These are phyloP conservation scores for Hypoxylon sp. DNA, from an alignment of 2,329 filamentous ascomycete genomes.

Conservation along the genomic window DNA sequence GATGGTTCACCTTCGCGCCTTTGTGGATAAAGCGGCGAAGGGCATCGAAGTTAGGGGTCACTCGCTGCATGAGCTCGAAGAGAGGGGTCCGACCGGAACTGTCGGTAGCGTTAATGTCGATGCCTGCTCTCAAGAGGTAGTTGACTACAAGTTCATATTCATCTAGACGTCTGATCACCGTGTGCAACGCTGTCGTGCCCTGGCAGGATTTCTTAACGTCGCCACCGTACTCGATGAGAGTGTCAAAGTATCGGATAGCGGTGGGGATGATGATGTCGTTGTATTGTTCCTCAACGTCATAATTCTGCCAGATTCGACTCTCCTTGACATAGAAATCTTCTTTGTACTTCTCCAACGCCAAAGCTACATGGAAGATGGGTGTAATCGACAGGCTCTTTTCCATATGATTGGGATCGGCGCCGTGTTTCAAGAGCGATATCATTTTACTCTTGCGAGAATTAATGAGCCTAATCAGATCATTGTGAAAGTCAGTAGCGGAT, in stretches of 20 bases:
- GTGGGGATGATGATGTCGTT: constrained; percentile 7
- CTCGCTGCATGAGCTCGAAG: not conserved
- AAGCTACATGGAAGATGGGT: constrained; percentile 9
- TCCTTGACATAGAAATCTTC: not conserved
- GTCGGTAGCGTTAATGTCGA: constrained; percentile 14
- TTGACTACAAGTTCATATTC: constrained; percentile 4
- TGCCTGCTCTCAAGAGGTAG: constrained; percentile 12
- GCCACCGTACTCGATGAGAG: constrained; percentile 9
- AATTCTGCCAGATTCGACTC: not conserved
- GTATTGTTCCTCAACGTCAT: not conserved
- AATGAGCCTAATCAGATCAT: not conserved
- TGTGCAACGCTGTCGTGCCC: constrained; percentile 14
- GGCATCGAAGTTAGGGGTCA: not conserved
- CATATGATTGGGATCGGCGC: constrained; percentile 17
- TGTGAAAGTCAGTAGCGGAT: not conserved
- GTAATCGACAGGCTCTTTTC: constrained; percentile 1
- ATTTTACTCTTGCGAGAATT: not conserved
- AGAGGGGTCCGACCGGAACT: constrained; percentile 7
- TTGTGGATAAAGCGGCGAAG: constrained; percentile 8
- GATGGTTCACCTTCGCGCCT: constrained; percentile 18
- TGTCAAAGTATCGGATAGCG: not conserved
- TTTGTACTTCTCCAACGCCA: not conserved
- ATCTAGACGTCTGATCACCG: constrained; percentile 1
- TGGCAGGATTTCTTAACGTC: not conserved
- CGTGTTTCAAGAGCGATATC: constrained; percentile 4